phyloP scores from a whole-genome alignment of 768 basidiomycete species.

The Leccinum rimulosum region DNA sequence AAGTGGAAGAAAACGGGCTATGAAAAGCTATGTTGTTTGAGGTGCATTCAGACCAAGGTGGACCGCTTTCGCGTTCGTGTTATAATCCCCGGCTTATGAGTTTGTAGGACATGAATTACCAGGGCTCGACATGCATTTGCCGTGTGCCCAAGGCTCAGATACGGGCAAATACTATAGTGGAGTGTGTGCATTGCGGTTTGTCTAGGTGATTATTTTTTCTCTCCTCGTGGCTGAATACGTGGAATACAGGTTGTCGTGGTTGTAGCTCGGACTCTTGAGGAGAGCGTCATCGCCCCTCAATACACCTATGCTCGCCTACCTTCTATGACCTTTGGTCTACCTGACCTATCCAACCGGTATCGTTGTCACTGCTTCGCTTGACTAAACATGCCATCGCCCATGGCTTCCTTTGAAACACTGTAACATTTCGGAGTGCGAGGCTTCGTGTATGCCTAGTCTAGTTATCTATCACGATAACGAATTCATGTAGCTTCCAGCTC shows the following conservation, averaged over 20 bases:
- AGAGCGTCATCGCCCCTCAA: neutral
- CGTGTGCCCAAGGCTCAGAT: slow-evolving; percentile 95
- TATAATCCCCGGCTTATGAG: slow-evolving; percentile 10
- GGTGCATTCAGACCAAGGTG: slow-evolving; percentile 94
- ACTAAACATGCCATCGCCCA: neutral
- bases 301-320: neutral
- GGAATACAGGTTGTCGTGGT: slow-evolving; percentile 71
- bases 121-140: slow-evolving; percentile 97
- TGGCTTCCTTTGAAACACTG: neutral
- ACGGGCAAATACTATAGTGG: slow-evolving; percentile 85
- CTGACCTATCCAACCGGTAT: neutral
- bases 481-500: neutral
- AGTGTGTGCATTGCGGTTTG: slow-evolving; percentile 96
- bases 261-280: slow-evolving; percentile 83
- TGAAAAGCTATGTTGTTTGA: slow-evolving; percentile 94
- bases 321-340: neutral
- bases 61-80: slow-evolving; percentile 14
- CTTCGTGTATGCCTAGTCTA: slow-evolving; percentile 1
- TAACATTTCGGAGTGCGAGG: neutral
- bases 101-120: slow-evolving; percentile 95
- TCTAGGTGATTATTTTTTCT: slow-evolving; percentile 15
- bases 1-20: slow-evolving; percentile 99
- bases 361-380: neutral
- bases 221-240: slow-evolving; percentile 12
- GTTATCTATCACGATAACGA: neutral